Conservation (phyloP, 352 stramenopile species). For the Plasmopara viticola region DNA sequence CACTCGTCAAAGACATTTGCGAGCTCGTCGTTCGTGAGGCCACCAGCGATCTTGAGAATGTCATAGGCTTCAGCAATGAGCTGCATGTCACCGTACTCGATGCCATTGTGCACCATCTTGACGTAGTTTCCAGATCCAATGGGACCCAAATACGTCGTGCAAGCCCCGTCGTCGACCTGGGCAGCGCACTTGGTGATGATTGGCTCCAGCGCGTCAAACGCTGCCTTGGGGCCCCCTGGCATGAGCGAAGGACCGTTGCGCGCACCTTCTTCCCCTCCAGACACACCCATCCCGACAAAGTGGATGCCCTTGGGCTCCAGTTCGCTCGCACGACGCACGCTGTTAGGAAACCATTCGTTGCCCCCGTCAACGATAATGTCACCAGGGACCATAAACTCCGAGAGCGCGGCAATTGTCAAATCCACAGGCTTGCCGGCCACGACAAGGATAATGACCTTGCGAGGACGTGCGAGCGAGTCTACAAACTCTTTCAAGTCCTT, state of each 20-base stretch:
- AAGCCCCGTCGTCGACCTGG: constrained; percentile 91
- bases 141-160: constrained; percentile 95
- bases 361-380: constrained; percentile 99
- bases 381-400: constrained; percentile 86
- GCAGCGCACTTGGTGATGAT: constrained; percentile 97
- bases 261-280: constrained; percentile 96
- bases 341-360: constrained; percentile 99
- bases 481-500: constrained; percentile 92
- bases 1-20: constrained; percentile 93
- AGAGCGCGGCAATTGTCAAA: constrained; percentile 82
- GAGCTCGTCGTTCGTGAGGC: constrained; percentile 89
- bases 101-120: constrained; percentile 99
- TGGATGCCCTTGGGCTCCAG: constrained; percentile 93
- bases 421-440: constrained; percentile 97
- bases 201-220: constrained; percentile 94
- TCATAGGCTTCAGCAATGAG: constrained; percentile 98
- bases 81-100: constrained; percentile 99
- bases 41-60: constrained; percentile 91
- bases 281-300: constrained; percentile 99
- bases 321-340: constrained; percentile 89
- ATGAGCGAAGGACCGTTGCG: constrained; percentile 98
- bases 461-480: constrained; percentile 87
- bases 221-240: constrained; percentile 93
- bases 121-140: constrained; percentile 98
- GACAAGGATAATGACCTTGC: constrained; percentile 98